These are phyloP conservation scores for Nasturtium officinale DNA, from an alignment of 345 rosid genomes.

Conservation along the genomic window DNA sequence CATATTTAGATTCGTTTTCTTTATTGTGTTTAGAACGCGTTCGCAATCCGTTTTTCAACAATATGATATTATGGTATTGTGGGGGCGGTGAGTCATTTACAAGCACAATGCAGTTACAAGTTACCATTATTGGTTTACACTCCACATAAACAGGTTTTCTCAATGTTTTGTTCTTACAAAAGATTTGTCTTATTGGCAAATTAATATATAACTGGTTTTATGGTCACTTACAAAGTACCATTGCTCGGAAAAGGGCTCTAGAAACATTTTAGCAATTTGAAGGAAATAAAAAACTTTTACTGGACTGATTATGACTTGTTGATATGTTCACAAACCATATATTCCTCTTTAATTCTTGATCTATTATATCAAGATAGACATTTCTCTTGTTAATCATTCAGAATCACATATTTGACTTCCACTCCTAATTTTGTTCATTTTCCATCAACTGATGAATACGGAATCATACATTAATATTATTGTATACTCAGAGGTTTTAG, in stretches of 20 bases:
- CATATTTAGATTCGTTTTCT: slow-evolving; percentile 5
- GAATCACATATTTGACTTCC: slow-evolving; percentile 29
- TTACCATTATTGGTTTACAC: background rate
- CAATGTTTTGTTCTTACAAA: background rate
- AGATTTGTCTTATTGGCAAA: background rate
- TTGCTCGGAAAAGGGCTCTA: background rate
- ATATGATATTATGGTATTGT: too few relatives aligned
- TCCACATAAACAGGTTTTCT: background rate
- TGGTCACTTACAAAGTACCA: background rate
- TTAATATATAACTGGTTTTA: background rate
- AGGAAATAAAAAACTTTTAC: background rate
- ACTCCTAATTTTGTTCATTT: slow-evolving; percentile 1
- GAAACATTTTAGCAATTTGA: background rate
- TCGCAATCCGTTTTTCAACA: background rate
- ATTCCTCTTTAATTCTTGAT: slow-evolving; percentile 30
- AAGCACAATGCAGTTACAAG: slow-evolving; percentile 11
- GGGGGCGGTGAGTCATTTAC: background rate
- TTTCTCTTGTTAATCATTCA: slow-evolving; percentile 19
- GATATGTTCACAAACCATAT: slow-evolving; percentile 26
- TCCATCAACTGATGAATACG: background rate
- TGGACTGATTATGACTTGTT: slow-evolving; percentile 20
- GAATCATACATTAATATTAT: background rate
- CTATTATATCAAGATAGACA: background rate
- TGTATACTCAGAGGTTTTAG: background rate
- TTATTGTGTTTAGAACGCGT: background rate